phyloP scores from a whole-genome alignment of 1,139 yeast species.

The Lodderomyces orthopsilosis region DNA sequence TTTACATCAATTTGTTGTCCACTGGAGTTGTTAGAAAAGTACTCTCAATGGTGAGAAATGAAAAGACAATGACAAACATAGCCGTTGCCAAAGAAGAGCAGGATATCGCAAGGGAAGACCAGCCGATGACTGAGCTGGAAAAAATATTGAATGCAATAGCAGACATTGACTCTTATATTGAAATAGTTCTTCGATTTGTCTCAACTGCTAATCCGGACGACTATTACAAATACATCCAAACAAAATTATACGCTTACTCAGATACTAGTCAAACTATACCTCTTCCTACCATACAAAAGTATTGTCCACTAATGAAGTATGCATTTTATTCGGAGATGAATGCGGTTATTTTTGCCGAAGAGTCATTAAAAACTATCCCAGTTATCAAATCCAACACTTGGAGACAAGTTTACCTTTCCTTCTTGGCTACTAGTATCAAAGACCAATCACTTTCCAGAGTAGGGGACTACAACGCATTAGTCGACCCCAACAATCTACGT shows the following conservation, averaged over 20 bases:
- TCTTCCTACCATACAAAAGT: slow-evolving; percentile 36
- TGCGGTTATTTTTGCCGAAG: slow-evolving; percentile 36
- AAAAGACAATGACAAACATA: slow-evolving; percentile 13
- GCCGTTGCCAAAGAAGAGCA: slow-evolving; percentile 11
- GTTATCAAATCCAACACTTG: slow-evolving; percentile 51
- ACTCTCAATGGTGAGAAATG: slow-evolving; percentile 21
- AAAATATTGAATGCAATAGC: slow-evolving; percentile 6
- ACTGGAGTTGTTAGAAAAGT: slow-evolving; percentile 22
- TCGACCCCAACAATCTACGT: slow-evolving; percentile 24
- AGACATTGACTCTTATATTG: slow-evolving; percentile 46
- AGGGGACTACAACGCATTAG: slow-evolving; percentile 38
- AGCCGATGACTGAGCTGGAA: slow-evolving; percentile 12
- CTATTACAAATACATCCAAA: slow-evolving; percentile 40
- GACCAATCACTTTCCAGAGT: slow-evolving; percentile 62
- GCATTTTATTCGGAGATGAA: slow-evolving; percentile 44
- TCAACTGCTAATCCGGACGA: slow-evolving; percentile 57
- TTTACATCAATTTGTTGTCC: slow-evolving; percentile 21
- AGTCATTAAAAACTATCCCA: slow-evolving; percentile 38
- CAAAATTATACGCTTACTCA: slow-evolving; percentile 34
- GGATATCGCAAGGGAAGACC: slow-evolving; percentile 12
- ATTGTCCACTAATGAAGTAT: slow-evolving; percentile 51
- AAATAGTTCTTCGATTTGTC: slow-evolving; percentile 45
- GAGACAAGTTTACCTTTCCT: slow-evolving; percentile 51
- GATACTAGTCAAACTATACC: slow-evolving; percentile 40
- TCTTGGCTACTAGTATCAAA: slow-evolving; percentile 44